Conservation (phyloP, 2,329 filamentous ascomycete genomes). For the Trichoderma atrobrunneum region DNA sequence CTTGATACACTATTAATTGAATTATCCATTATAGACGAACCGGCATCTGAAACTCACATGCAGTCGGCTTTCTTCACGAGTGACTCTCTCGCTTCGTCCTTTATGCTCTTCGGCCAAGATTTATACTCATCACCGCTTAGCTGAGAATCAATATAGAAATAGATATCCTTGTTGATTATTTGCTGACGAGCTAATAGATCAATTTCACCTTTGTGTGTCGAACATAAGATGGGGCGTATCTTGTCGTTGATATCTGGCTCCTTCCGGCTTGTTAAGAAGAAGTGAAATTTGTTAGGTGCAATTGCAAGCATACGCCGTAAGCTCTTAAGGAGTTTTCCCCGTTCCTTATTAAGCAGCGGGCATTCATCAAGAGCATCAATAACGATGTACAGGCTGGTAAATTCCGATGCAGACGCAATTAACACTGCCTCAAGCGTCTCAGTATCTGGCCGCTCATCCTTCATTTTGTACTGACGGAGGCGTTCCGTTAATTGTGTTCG, state of each 20-base stretch:
- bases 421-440: background rate
- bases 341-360: background rate
- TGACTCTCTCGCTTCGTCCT: background rate
- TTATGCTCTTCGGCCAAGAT: background rate
- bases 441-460: background rate
- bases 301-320: background rate
- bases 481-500: background rate
- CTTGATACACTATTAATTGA: background rate
- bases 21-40: rapidly evolving
- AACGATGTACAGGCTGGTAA: rapidly evolving
- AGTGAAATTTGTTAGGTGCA: background rate
- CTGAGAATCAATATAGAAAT: background rate
- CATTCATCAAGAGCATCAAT: background rate
- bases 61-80: background rate
- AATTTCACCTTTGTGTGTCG: background rate
- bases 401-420: background rate
- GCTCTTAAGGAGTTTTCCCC: background rate
- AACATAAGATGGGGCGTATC: background rate
- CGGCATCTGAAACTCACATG: background rate
- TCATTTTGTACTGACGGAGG: background rate
- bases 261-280: background rate
- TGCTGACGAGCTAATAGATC: background rate
- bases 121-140: background rate
- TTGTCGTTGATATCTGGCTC: background rate
- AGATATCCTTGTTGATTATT: background rate